These are phyloP conservation scores for Xylaria sp. DNA, from an alignment of 2,329 filamentous ascomycete genomes.

Conservation along the genomic window DNA sequence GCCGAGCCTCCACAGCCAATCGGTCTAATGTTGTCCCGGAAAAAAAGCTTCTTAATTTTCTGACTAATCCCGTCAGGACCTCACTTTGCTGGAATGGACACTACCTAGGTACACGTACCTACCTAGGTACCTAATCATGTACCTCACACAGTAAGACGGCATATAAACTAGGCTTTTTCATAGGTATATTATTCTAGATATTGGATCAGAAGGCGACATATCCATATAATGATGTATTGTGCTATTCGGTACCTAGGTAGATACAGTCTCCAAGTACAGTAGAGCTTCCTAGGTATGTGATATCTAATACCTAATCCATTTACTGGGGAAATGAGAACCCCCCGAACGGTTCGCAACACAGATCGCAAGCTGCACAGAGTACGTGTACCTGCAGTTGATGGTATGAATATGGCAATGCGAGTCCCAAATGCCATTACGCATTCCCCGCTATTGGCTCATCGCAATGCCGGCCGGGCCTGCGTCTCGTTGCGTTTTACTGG, in stretches of 20 bases:
- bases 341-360: background rate
- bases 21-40: constrained; percentile 18
- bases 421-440: background rate
- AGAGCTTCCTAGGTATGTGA: no score
- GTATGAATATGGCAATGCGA: background rate
- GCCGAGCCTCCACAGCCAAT: constrained; percentile 20
- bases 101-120: background rate
- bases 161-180: no score
- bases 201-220: no score
- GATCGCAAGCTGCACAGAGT: background rate
- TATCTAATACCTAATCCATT: no score
- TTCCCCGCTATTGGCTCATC: background rate
- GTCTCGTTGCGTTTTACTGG: background rate
- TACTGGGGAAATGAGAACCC: no score
- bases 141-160: background rate
- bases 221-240: no score
- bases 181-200: no score
- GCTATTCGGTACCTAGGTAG: no score
- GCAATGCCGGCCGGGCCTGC: background rate
- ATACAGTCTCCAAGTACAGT: no score
- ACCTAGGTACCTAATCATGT: background rate
- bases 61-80: no score
- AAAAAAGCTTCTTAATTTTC: no score
- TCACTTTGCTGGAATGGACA: no score
- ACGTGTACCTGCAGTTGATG: background rate